Base-by-base conservation (phyloP, 805 yeast genomes). In the Metschnikowia chrysomelidarum region DNA sequence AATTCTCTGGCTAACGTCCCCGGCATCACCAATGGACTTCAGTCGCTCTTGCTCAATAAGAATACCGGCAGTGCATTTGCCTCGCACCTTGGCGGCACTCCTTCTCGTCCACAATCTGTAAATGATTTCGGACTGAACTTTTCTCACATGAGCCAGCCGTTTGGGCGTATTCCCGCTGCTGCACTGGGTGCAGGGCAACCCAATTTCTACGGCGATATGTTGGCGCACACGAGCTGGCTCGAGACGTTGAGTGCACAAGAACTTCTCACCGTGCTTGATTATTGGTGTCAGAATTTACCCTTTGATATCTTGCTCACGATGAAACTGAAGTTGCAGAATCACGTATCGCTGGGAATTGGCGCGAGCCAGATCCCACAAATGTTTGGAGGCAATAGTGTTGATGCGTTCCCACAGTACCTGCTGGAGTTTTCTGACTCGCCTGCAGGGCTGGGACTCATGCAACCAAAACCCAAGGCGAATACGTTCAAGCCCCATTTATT, bases 281-380 rank as follows among this genome's bases (percentile, higher is more conserved):
- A 75, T 50, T 57, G 78, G 53, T 61, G 79, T 40, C 60, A 69
- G 30, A 62, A 64, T 39, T 56, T 78, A 45, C 71, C 76, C 7
- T 69, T 73, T 36, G 82, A 78, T 44, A 69, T 73, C 11, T 54
- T 76, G 42, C 59, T 67, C 22, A 64, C 75, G 32, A 71, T 78
- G 36, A 72, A 68, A 50, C 51, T 69, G 19, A 71, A 69, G 44
- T 46, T 77, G 36, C 79, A 74, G 40, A 54, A 38, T 30, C 65
- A 60, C 43, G 54, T 67, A 45, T 31, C 38, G 5, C 40, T 25
- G 36, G 42, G 42, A 15, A 20, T 41, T 34, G n/a, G n/a, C n/a
- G n/a, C n/a, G n/a, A n/a, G n/a, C n/a, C 39, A 31, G 16, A 30
- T 20, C 10, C 23, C 18, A 20, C 6, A 19, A 23, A 40, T 18